Base-by-base conservation (phyloP, 179 eudicot species). In the Beta lomatogona region DNA sequence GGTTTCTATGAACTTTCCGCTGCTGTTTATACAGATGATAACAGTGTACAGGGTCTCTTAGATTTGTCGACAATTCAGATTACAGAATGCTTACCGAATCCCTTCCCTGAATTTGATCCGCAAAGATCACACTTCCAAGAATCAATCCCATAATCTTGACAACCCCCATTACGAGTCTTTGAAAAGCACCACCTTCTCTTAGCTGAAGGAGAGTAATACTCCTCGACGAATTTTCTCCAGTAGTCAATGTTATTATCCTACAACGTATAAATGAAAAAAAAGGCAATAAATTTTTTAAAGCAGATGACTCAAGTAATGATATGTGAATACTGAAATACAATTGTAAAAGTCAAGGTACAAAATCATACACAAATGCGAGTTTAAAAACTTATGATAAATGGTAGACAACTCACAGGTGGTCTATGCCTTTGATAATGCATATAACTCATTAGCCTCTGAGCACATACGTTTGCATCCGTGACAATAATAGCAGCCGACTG, bases 31-130 rank as follows among this genome's bases (percentile, higher is more conserved):
- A 64, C 25, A 53, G 31, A 5, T 21, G 28, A 68, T 6, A 66
- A 18, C n/a, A 44, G 52, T 11, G 45, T 48, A 52, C 45, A 6
- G 3, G 41, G 18, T 21, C 36, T 10, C 36, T 50, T 63, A 28
- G 31, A 28, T 28, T 28, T 28, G 31, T 28, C 31, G 31, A 28
- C 31, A 72, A 31, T 36, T 1, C 19, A 60, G 53, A 21, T 50
- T 76, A 57, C 19, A 67, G 60, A 53, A 78, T 25, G 72, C 92
- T 88, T 88, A 92, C 96, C 96, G 65, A 91, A 89, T 64, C 91
- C 94, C 82, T 76, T 88, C 50, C 87, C 89, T 75, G 88, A 73
- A 77, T 77, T 77, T 5, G 84, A 79, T 78, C 88, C 87, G 83
- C 96, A 92, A 12, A 88, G 55, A 48, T 82, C 88, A 84, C 96